Percentiles rank a stretch among this genome's conserved stretches.
Evolutionary conservation across 2,329 filamentous ascomycete species (phyloP).

Genomic region (Pseudodiploospora longispora): DNA sequence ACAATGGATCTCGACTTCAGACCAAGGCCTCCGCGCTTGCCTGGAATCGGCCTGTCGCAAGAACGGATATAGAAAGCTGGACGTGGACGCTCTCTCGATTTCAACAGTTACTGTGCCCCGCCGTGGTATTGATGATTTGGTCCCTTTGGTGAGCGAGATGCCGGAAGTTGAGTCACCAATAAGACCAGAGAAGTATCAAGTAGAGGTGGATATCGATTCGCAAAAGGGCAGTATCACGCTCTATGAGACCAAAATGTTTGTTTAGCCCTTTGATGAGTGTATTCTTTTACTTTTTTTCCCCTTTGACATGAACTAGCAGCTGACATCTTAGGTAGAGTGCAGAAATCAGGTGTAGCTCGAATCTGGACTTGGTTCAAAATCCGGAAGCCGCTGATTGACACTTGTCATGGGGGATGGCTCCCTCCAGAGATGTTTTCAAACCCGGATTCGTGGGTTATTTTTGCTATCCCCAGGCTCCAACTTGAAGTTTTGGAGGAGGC

Average conservation of each 20-base stretch:
- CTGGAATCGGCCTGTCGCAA: slow-evolving; percentile 11
- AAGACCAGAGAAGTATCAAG: too few species aligned
- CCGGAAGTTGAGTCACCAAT: too few species aligned
- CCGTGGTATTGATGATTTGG: background rate
- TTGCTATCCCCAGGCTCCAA: slow-evolving; percentile 13
- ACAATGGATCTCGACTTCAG: background rate
- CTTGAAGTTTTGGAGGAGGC: slow-evolving; percentile 13
- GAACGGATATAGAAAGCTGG: slow-evolving; percentile 16
- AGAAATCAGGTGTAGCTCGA: background rate
- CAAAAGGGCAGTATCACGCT: slow-evolving; percentile 12
- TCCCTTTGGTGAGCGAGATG: background rate
- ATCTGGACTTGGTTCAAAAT: slow-evolving; percentile 19
- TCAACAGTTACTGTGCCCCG: slow-evolving; percentile 1
- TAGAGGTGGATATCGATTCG: slow-evolving; percentile 5
- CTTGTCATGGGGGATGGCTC: background rate
- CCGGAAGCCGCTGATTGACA: slow-evolving; percentile 11
- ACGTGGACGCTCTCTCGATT: slow-evolving; percentile 15
- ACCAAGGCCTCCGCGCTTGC: slow-evolving; percentile 8
- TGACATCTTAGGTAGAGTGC: background rate
- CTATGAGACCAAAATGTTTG: slow-evolving; percentile 14
- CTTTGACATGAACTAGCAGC: background rate
- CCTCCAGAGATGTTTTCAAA: slow-evolving; percentile 7
- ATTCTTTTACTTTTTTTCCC: background rate
- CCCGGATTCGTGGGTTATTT: slow-evolving; percentile 10
- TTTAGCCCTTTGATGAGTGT: background rate